These are phyloP conservation scores for Fusarium kyushuense DNA, from an alignment of 2,329 filamentous ascomycete genomes.

Conservation along the genomic window DNA sequence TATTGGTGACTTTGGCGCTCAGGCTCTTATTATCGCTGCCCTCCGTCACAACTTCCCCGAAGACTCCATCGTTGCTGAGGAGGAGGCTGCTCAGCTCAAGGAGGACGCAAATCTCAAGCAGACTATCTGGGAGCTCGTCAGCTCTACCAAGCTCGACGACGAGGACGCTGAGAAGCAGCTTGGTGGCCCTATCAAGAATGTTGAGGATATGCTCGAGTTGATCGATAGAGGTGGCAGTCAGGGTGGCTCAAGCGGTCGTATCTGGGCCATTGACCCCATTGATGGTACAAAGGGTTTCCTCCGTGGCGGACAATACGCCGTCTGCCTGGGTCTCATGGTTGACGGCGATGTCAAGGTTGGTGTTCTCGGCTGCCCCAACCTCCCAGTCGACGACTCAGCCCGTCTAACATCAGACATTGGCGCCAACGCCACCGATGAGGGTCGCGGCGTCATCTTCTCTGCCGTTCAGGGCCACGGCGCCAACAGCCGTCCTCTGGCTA, in stretches of 20 bases:
- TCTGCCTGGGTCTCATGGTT: conserved; percentile 91
- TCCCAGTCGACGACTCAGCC: conserved; percentile 83
- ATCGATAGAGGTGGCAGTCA: conserved; percentile 77
- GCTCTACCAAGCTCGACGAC: conserved; percentile 73
- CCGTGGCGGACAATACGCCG: conserved; percentile 95
- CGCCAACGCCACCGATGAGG: conserved; percentile 77
- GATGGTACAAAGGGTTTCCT: conserved; percentile 98
- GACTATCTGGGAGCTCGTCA: conserved; percentile 86
- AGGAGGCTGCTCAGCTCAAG: conserved; percentile 86
- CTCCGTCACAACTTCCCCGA: conserved; percentile 89
- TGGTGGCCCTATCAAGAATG: conserved; percentile 75
- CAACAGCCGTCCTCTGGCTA: conserved; percentile 77
- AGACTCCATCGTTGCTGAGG: conserved; percentile 94
- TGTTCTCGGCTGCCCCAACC: conserved; percentile 94
- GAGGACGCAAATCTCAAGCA: conserved; percentile 74
- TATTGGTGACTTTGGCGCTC: conserved; percentile 96
- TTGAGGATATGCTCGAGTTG: conserved; percentile 74
- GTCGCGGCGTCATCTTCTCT: conserved; percentile 88
- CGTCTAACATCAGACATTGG: conserved; percentile 75
- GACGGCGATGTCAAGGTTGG: conserved; percentile 95
- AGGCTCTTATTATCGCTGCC: conserved; percentile 93
- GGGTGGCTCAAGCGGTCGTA: conserved; percentile 79
- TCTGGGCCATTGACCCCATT: conserved; percentile 98
- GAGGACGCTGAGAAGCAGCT: conserved; percentile 70
- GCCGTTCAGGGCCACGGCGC: conserved; percentile 85